These are phyloP conservation scores for Zygoascus hellenicus DNA, from an alignment of 1,139 yeast genomes.

Conservation along the genomic window DNA sequence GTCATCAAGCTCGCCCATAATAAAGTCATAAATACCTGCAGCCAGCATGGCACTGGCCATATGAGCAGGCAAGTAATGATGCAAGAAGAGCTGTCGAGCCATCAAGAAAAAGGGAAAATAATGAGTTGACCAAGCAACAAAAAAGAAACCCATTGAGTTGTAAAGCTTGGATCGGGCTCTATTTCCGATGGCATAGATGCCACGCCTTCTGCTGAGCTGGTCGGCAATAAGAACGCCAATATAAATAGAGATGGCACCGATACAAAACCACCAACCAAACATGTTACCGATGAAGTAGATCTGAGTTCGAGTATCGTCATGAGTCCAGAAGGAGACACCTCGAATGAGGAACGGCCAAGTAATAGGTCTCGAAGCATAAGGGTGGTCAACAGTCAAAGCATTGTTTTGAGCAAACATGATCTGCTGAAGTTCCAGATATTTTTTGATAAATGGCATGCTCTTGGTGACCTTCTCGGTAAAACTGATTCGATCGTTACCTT, in stretches of 20 bases:
- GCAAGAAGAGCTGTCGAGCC: constrained; percentile 96
- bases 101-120: constrained; percentile 71
- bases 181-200: constrained; percentile 50
- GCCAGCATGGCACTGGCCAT: constrained; percentile 77
- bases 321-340: constrained; percentile 97
- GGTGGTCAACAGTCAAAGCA: constrained; percentile 80
- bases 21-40: constrained; percentile 76
- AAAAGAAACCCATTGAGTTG: constrained; percentile 77
- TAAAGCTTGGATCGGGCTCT: constrained; percentile 68
- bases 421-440: constrained; percentile 85
- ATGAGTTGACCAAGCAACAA: constrained; percentile 87
- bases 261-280: constrained; percentile 89
- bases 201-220: constrained; percentile 71
- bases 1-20: constrained; percentile 51
- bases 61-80: constrained; percentile 96
- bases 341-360: constrained; percentile 89
- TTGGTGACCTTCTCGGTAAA: constrained; percentile 51
- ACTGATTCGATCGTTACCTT: constrained; percentile 51
- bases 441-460: constrained; percentile 65
- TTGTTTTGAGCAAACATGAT: constrained; percentile 92
- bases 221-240: constrained; percentile 65
- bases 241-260: constrained; percentile 59
- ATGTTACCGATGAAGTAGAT: constrained; percentile 88
- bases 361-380: constrained; percentile 90
- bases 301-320: constrained; percentile 53